Conservation (phyloP, 1,284 basidiomycete species). For the Ceratobasidium sp. region DNA sequence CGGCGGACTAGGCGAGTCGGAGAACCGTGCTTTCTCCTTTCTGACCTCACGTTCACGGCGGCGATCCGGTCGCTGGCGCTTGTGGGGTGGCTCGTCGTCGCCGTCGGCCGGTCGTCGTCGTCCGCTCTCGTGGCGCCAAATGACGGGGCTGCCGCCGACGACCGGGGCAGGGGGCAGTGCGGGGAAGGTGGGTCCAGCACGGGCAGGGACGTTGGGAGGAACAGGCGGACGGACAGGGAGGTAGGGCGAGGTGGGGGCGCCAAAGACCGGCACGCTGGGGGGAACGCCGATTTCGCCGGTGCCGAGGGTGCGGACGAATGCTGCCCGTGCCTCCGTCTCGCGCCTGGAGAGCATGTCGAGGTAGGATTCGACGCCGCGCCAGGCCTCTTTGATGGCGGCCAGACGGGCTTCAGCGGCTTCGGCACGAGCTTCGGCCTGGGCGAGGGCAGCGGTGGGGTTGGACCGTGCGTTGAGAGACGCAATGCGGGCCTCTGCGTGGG, state of each 20-base stretch:
- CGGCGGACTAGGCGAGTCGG: constrained; percentile 29
- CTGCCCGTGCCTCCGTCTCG: constrained; percentile 22
- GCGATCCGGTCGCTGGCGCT: constrained; percentile 12
- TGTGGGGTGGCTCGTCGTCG: constrained; percentile 21
- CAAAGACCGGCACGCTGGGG: constrained; percentile 29
- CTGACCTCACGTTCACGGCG: constrained; percentile 22
- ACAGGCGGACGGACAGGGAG: constrained; percentile 29
- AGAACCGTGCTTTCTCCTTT: constrained; percentile 26
- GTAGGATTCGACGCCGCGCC: constrained; percentile 28
- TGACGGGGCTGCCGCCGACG: constrained; percentile 7
- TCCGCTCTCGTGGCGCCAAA: constrained; percentile 34
- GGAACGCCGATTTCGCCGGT: constrained; percentile 28
- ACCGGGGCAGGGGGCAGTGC: constrained; percentile 19
- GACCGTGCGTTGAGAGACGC: constrained; percentile 14
- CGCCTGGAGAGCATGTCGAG: constrained; percentile 29
- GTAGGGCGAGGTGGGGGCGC: constrained; percentile 6
- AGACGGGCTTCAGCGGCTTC: constrained; percentile 24
- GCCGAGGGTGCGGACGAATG: constrained; percentile 24
- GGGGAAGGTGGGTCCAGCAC: constrained; percentile 11
- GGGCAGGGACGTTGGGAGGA: constrained; percentile 21
- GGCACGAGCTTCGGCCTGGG: constrained; percentile 31
- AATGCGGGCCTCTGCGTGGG: constrained; percentile 30
- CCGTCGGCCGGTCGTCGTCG: constrained; percentile 17
- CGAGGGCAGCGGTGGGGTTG: constrained; percentile 14
- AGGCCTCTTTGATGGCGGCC: constrained; percentile 30